A percentile compares a stretch with the other conserved stretches of the same genome.
phyloP scores from a whole-genome alignment of 2,329 filamentous ascomycete genomes.

The Paracorniculantispora psalliotae region DNA sequence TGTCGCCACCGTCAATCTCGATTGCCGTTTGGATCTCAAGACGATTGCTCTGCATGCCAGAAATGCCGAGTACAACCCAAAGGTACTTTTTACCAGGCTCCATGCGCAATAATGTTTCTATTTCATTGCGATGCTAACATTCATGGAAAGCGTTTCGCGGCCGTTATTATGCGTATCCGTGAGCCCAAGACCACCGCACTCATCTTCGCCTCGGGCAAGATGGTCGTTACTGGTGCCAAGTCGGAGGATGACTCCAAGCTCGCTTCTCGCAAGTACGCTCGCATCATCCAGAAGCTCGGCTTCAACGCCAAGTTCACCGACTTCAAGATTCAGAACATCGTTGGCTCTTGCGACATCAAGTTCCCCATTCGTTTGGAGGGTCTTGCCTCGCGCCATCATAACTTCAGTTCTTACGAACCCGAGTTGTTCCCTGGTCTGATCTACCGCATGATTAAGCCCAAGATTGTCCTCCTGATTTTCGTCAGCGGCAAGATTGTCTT shows the following conservation, averaged over 20 bases:
- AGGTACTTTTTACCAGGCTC: conserved; percentile 56
- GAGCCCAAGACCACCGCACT: conserved; percentile 97
- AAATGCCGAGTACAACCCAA: conserved; percentile 98
- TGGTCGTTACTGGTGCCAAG: conserved; percentile 98
- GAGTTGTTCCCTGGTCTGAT: conserved; percentile 98
- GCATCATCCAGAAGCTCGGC: conserved; percentile 98
- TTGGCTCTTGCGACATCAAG: conserved; percentile 98
- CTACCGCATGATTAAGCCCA: conserved; percentile 99
- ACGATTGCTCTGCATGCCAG: conserved; percentile 96
- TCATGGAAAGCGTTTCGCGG: conserved; percentile 77
- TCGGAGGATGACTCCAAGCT: conserved; percentile 97
- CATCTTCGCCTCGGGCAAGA: conserved; percentile 98
- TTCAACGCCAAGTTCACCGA: conserved; percentile 99
- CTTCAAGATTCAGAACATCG: conserved; percentile 99
- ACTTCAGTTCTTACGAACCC: conserved; percentile 98
- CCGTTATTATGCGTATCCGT: conserved; percentile 99
- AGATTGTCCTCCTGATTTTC: conserved; percentile 97
- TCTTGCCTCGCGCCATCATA: conserved; percentile 93
- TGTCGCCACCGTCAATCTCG: conserved; percentile 96
- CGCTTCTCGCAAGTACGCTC: conserved; percentile 93
- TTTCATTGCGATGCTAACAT: conserved; percentile 26
- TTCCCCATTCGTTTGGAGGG: conserved; percentile 97
- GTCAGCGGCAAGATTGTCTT: conserved; percentile 97
- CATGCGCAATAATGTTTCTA: conserved; percentile 1
- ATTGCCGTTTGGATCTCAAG: conserved; percentile 96